phyloP scores from a whole-genome alignment of 192 early-diverging fungal species.

The Funneliformis geosporum region DNA sequence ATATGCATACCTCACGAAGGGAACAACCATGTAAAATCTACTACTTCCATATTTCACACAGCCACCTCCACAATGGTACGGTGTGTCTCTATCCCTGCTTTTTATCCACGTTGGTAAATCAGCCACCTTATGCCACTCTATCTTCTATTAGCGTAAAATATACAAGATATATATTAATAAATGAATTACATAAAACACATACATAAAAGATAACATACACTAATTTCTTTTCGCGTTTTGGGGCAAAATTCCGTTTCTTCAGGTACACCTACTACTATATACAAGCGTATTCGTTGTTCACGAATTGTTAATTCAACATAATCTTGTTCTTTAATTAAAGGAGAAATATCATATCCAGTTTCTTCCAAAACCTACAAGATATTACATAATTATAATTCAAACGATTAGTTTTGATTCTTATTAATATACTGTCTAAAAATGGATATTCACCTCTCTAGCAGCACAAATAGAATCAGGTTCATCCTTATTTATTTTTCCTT shows the following conservation, averaged over 20 bases:
- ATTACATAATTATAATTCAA: neutral
- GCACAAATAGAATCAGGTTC: slow-evolving; percentile 88
- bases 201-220: slow-evolving; percentile 52
- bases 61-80: slow-evolving; percentile 28
- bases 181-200: neutral
- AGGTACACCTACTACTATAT: slow-evolving; percentile 86
- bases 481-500: slow-evolving; percentile 98
- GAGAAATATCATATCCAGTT: slow-evolving; percentile 87
- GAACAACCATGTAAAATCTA: slow-evolving; percentile 72
- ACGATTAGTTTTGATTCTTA: neutral
- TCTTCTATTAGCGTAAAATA: slow-evolving; percentile 43
- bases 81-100: slow-evolving; percentile 20
- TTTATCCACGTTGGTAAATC: slow-evolving; percentile 57
- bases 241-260: slow-evolving; percentile 81
- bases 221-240: slow-evolving; percentile 92
- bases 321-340: slow-evolving; percentile 70
- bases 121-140: slow-evolving; percentile 67
- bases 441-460: slow-evolving; percentile 73
- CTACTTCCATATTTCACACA: slow-evolving; percentile 36
- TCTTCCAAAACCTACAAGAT: slow-evolving; percentile 80
- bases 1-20: slow-evolving; percentile 60
- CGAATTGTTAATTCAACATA: slow-evolving; percentile 87
- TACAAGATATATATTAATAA: neutral
- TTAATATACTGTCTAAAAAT: neutral
- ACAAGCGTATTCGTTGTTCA: slow-evolving; percentile 88